A percentile compares a stretch with the other conserved stretches of the same genome.
Evolutionary conservation across 1,284 basidiomycete species (phyloP).

Genomic region (Sporisorium exsertum): DNA sequence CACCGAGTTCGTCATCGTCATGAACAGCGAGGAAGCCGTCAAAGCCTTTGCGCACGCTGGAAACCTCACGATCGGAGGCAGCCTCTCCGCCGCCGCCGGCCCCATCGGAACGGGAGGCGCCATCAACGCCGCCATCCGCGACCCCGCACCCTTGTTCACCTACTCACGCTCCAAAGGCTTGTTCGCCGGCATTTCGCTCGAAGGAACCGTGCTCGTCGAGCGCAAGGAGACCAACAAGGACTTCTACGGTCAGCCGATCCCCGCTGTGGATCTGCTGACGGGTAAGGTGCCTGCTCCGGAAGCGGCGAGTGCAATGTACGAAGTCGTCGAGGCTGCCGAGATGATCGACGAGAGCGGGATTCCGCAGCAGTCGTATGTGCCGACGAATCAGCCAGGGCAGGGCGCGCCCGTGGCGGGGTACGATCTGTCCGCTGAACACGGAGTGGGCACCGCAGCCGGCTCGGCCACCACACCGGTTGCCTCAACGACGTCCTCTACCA

Average conservation of each 20-base stretch:
- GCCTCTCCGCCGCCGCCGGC: slow-evolving; percentile 63
- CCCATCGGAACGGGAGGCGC: slow-evolving; percentile 95
- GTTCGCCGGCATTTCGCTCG: slow-evolving; percentile 92
- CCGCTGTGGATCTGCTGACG: slow-evolving; percentile 87
- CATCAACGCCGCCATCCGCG: slow-evolving; percentile 85
- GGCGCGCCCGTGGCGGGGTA: slow-evolving; percentile 18
- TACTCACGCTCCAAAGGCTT: slow-evolving; percentile 95
- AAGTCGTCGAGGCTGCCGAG: slow-evolving; percentile 84
- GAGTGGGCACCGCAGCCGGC: slow-evolving; percentile 2
- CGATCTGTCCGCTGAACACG: slow-evolving; percentile 23
- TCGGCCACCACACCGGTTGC: background rate
- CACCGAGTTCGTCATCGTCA: slow-evolving; percentile 80
- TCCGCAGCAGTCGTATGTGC: slow-evolving; percentile 84
- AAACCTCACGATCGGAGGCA: slow-evolving; percentile 89
- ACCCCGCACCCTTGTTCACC: slow-evolving; percentile 96
- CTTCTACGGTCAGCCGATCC: slow-evolving; percentile 93
- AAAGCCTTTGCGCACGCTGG: slow-evolving; percentile 93
- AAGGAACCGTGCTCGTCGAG: slow-evolving; percentile 94
- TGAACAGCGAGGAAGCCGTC: slow-evolving; percentile 96
- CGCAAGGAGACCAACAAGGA: slow-evolving; percentile 82
- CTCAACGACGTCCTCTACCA: background rate
- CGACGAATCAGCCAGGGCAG: slow-evolving; percentile 64
- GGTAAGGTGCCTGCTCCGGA: slow-evolving; percentile 96
- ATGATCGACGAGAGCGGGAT: slow-evolving; percentile 76
- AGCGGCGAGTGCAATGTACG: slow-evolving; percentile 91